These are phyloP conservation scores for Pseudocercospora crystallina DNA, from an alignment of 2,329 filamentous ascomycete genomes.

Conservation along the genomic window DNA sequence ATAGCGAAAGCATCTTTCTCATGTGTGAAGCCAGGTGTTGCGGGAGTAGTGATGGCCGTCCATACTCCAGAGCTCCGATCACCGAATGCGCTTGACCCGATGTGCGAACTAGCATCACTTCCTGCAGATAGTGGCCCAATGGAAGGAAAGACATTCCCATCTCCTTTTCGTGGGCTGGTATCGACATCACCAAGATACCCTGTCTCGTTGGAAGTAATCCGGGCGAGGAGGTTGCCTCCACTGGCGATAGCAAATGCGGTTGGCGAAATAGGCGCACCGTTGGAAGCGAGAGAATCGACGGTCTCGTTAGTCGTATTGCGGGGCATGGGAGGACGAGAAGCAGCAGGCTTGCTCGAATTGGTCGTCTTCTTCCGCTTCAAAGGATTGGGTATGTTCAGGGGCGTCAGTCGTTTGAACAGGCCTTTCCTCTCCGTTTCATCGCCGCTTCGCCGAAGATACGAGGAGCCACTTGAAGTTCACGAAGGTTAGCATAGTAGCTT, in stretches of 20 bases:
- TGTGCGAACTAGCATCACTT: conserved; percentile 1
- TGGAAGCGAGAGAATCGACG: too few species aligned
- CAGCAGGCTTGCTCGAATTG: too few species aligned
- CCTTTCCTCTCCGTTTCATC: neutral
- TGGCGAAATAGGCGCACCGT: too few species aligned
- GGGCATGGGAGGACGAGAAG: too few species aligned
- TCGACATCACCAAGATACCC: conserved; percentile 3
- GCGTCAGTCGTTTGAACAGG: neutral
- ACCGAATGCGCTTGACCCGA: neutral
- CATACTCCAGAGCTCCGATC: conserved; percentile 1
- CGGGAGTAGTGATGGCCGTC: conserved; percentile 4
- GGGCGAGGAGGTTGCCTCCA: neutral
- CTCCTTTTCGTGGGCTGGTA: neutral
- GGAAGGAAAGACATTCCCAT: neutral
- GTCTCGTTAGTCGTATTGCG: too few species aligned
- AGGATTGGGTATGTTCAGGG: neutral
- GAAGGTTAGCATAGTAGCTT: neutral
- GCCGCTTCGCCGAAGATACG: neutral
- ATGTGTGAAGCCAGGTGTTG: neutral
- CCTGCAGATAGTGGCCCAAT: conserved; percentile 1
- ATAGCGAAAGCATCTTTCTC: neutral
- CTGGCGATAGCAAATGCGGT: neutral
- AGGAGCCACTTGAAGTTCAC: neutral
- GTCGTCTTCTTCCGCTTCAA: neutral
- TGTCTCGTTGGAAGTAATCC: neutral